Evolutionary conservation across 2,329 filamentous ascomycete species (phyloP).

Genomic region (Phoma sp.): DNA sequence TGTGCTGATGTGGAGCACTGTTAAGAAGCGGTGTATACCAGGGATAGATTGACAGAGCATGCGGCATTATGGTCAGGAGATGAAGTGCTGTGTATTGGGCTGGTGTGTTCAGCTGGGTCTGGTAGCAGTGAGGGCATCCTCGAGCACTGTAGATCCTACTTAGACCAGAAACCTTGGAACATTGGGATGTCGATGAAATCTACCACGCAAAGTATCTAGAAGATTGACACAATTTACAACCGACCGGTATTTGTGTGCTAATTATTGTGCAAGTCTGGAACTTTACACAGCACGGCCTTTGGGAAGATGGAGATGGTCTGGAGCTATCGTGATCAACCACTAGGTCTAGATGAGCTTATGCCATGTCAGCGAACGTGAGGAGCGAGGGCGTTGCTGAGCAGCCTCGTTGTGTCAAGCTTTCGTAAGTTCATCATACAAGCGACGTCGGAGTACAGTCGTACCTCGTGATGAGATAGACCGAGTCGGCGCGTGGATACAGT

Average conservation of each 20-base stretch:
- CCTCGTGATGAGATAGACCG: not conserved
- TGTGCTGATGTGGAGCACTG: not conserved
- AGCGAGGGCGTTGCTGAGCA: not conserved
- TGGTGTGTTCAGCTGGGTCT: too few relatives aligned
- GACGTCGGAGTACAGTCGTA: not conserved
- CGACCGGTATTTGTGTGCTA: not conserved
- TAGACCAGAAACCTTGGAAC: too few relatives aligned
- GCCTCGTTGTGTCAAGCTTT: not conserved
- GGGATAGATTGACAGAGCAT: not conserved
- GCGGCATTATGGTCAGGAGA: not conserved
- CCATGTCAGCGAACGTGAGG: not conserved
- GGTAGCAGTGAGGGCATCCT: too few relatives aligned
- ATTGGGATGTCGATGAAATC: not conserved
- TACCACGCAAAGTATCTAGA: not conserved
- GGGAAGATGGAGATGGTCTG: not conserved
- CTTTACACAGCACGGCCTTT: not conserved
- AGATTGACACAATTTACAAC: not conserved
- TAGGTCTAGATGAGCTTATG: not conserved
- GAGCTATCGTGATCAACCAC: not conserved
- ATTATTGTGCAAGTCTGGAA: not conserved
- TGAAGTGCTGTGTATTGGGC: not conserved
- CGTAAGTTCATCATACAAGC: not conserved
- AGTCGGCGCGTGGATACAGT: slow-evolving; percentile 2
- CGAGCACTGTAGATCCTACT: too few relatives aligned
- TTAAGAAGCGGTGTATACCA: not conserved